Conservation (phyloP, 805 yeast species). For the Pichia kluyveri region DNA sequence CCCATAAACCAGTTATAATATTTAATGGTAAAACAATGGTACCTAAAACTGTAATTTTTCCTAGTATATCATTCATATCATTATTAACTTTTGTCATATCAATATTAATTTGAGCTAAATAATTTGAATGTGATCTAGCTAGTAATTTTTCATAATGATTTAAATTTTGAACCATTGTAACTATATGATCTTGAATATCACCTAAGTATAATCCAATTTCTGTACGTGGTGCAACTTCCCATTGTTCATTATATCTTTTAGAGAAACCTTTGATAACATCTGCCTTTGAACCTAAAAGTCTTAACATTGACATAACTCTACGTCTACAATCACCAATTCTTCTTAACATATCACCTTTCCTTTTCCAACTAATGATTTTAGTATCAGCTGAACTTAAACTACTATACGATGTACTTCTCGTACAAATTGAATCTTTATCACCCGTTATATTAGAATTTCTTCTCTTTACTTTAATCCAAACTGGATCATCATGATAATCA, state of each 20-base stretch:
- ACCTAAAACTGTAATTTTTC: constrained; percentile 88
- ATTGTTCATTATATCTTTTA: constrained; percentile 79
- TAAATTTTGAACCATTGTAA: constrained; percentile 92
- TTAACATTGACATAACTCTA: constrained; percentile 80
- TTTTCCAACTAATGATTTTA: constrained; percentile 63
- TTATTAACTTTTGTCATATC: constrained; percentile 97
- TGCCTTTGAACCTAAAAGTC: constrained; percentile 85
- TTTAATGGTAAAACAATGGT: constrained; percentile 93
- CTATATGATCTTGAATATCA: constrained; percentile 95
- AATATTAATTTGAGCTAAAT: constrained; percentile 91
- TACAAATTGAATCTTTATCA: constrained; percentile 16
- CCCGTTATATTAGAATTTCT: constrained; percentile 21
- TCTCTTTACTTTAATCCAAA: constrained; percentile 23
- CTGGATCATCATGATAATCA: constrained; percentile 27
- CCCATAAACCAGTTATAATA: constrained; percentile 95
- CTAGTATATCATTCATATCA: constrained; percentile 92
- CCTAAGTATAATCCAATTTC: constrained; percentile 94
- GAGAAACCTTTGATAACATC: constrained; percentile 97
- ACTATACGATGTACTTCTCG: constrained; percentile 11
- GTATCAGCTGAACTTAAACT: constrained; percentile 31
- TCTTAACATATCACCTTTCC: constrained; percentile 90
- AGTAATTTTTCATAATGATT: constrained; percentile 91
- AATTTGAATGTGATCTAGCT: constrained; percentile 93
- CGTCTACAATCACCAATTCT: constrained; percentile 94
- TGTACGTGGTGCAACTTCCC: constrained; percentile 68